These are phyloP conservation scores for Perkinsus marinus DNA, from an alignment of 169 alveolate species.

Conservation along the genomic window DNA sequence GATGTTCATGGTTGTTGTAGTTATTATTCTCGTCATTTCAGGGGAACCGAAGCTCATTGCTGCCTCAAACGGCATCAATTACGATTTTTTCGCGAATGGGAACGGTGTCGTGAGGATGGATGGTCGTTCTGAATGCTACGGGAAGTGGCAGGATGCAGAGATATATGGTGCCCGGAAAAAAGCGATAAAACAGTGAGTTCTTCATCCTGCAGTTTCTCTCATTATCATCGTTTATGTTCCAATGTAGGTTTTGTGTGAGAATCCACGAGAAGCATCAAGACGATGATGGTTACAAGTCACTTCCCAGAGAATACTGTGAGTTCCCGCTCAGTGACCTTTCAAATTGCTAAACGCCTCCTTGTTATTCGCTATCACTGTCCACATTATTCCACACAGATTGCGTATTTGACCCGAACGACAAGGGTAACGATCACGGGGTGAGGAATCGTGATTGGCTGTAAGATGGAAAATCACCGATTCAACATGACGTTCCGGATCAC, in stretches of 20 bases:
- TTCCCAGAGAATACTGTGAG: neutral
- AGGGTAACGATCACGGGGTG: neutral
- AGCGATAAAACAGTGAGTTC: neutral
- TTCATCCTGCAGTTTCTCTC: neutral
- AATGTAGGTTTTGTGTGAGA: neutral
- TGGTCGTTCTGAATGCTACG: neutral
- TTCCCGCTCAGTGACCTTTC: too few relatives aligned
- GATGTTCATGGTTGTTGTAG: neutral
- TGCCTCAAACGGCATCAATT: neutral
- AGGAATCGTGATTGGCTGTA: neutral
- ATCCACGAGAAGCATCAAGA: neutral
- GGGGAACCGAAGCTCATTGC: neutral
- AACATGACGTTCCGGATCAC: too few relatives aligned
- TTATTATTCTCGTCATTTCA: neutral
- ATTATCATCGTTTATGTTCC: neutral
- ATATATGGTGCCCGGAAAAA: neutral
- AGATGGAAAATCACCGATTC: neutral
- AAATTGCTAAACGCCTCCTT: too few relatives aligned
- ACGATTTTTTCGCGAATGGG: neutral
- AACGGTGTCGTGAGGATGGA: neutral
- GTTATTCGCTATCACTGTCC: too few relatives aligned
- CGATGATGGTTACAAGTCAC: neutral
- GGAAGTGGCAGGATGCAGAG: neutral
- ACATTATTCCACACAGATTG: neutral
- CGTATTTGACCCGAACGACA: neutral